These are phyloP conservation scores for Tuber microsphaerosporum DNA, from an alignment of 495 filamentous ascomycete genomes.

Conservation along the genomic window DNA sequence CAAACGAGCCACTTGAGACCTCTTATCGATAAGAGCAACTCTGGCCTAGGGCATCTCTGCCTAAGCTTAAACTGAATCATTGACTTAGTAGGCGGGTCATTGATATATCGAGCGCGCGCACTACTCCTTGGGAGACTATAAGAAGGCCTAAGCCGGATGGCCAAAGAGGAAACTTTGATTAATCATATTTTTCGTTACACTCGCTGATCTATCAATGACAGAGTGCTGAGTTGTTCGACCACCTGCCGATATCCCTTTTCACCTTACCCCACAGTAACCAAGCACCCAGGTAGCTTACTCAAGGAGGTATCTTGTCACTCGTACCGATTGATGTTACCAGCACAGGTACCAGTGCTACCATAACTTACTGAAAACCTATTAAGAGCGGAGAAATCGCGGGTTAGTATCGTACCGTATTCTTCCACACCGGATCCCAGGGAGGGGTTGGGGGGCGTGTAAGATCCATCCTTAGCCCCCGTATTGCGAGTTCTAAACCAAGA, in stretches of 20 bases:
- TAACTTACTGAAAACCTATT: no score
- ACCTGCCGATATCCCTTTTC: not conserved
- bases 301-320: not conserved
- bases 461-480: not conserved
- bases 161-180: not conserved
- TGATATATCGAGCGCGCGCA: not conserved
- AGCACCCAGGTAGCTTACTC: not conserved
- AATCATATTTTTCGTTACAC: not conserved
- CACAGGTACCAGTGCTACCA: not conserved
- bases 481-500: not conserved
- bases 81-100: not conserved
- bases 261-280: not conserved
- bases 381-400: not conserved
- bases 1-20: not conserved
- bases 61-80: not conserved
- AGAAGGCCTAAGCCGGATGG: not conserved
- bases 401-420: not conserved
- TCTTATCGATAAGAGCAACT: not conserved
- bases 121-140: not conserved
- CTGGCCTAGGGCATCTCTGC: not conserved
- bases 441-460: not conserved
- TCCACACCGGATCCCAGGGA: not conserved
- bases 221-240: not conserved
- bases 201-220: not conserved
- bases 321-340: not conserved